phyloP scores from a whole-genome alignment of 768 basidiomycete species.

The Podaxis pistillaris region DNA sequence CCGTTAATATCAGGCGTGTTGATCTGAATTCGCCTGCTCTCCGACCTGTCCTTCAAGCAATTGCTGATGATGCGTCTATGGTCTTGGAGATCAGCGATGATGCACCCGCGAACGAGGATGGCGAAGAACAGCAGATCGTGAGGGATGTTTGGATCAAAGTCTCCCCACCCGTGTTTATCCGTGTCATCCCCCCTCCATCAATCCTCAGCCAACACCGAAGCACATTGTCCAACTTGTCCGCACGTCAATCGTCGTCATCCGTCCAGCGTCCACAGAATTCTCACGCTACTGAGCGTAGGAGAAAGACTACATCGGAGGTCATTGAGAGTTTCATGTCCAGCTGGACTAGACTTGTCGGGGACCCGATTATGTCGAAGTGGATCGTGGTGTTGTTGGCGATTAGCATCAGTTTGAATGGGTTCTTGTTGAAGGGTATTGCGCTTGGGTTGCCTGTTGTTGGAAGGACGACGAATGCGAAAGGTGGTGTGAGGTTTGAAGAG shows the following conservation, averaged over 20 bases:
- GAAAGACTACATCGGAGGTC: constrained; percentile 41
- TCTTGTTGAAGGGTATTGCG: constrained; percentile 83
- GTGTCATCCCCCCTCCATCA: constrained; percentile 35
- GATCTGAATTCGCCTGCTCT: constrained; percentile 69
- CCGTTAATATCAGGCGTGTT: constrained; percentile 48
- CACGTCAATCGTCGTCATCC: constrained; percentile 1
- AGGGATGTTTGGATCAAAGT: constrained; percentile 58
- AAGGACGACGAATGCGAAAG: constrained; percentile 19
- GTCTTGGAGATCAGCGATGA: constrained; percentile 16
- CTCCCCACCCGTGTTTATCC: constrained; percentile 57
- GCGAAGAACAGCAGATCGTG: constrained; percentile 17
- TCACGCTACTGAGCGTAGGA: not conserved
- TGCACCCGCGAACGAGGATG: constrained; percentile 7
- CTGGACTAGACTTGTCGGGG: constrained; percentile 91
- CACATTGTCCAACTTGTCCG: not conserved
- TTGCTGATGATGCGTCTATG: constrained; percentile 39
- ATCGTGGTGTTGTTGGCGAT: constrained; percentile 86
- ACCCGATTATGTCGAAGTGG: constrained; percentile 93
- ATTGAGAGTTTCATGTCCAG: constrained; percentile 86
- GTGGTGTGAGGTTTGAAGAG: constrained; percentile 29
- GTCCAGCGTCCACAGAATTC: not conserved
- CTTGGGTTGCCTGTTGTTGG: constrained; percentile 41
- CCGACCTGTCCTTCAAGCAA: constrained; percentile 52
- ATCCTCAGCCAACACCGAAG: constrained; percentile 10
- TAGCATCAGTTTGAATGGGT: constrained; percentile 89